phyloP scores from a whole-genome alignment of 139 green algal genomes.

The Chlorella sp. region DNA sequence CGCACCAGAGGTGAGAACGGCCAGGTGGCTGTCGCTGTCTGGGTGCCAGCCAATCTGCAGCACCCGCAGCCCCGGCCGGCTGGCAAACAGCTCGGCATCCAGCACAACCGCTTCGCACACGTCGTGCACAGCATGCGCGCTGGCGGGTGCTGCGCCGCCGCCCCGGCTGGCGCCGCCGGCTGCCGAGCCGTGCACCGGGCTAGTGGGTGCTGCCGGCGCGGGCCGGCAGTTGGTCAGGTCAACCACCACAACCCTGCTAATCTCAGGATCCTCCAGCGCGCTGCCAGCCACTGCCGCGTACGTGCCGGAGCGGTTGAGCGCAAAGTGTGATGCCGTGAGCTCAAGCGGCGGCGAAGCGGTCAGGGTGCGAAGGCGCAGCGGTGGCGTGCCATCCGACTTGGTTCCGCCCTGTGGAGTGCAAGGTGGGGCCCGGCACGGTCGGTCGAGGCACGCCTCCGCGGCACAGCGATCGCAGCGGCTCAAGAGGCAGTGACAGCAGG shows the following conservation, averaged over 20 bases:
- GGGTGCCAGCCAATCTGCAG: conserved; percentile 57
- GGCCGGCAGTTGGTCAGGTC: conserved; percentile 30
- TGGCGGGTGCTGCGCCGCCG: not conserved
- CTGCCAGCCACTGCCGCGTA: conserved; percentile 29
- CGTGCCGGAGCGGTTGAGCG: conserved; percentile 36
- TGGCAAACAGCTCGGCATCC: conserved; percentile 42
- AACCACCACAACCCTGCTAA: conserved; percentile 23
- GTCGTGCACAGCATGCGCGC: not conserved
- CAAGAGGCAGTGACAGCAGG: too few relatives aligned
- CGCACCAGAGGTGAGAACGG: conserved; percentile 46
- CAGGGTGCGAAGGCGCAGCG: conserved; percentile 28
- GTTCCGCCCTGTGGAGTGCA: not conserved
- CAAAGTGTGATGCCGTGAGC: conserved; percentile 26
- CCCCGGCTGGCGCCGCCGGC: not conserved
- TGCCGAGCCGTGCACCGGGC: not conserved
- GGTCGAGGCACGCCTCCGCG: too few relatives aligned
- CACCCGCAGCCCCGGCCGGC: conserved; percentile 47
- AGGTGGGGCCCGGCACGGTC: too few relatives aligned
- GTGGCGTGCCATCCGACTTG: not conserved
- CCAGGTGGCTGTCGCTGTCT: conserved; percentile 53
- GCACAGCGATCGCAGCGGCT: too few relatives aligned
- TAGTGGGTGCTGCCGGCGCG: not conserved
- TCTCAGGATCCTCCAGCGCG: conserved; percentile 37
- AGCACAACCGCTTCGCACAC: conserved; percentile 31
- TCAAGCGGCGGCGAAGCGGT: conserved; percentile 26